Evolutionary conservation across 1,284 basidiomycete genomes (phyloP).

Genomic region (Sparassis latifolia): DNA sequence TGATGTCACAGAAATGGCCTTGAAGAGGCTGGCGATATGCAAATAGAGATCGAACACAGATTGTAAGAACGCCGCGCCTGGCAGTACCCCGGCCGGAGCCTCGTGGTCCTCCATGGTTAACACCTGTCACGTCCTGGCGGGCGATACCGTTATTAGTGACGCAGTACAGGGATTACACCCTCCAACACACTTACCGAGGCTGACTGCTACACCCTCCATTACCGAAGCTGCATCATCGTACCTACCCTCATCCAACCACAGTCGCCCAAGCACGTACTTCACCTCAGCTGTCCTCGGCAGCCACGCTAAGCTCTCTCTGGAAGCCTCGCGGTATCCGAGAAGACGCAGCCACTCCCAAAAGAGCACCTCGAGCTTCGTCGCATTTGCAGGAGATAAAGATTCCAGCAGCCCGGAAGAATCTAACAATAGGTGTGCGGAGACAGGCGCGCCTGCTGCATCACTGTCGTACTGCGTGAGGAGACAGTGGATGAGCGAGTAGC

Average conservation of each 20-base stretch:
- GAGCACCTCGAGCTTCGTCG: slow-evolving; percentile 59
- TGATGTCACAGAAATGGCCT: slow-evolving; percentile 44
- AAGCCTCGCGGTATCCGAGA: slow-evolving; percentile 58
- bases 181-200: slow-evolving; percentile 55
- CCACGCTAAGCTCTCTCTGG: slow-evolving; percentile 63
- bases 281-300: slow-evolving; percentile 73
- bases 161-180: slow-evolving; percentile 1
- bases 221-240: slow-evolving; percentile 67
- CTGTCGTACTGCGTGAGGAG: slow-evolving; percentile 51
- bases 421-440: slow-evolving; percentile 62
- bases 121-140: slow-evolving; percentile 44
- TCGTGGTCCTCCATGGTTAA: slow-evolving; percentile 56
- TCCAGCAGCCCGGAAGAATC: slow-evolving; percentile 58
- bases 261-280: slow-evolving; percentile 65
- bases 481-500: slow-evolving; percentile 67
- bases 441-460: slow-evolving; percentile 37
- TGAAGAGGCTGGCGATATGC: slow-evolving; percentile 72
- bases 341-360: slow-evolving; percentile 66
- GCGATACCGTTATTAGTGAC: slow-evolving; percentile 1
- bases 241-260: slow-evolving; percentile 65
- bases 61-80: slow-evolving; percentile 47
- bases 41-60: slow-evolving; percentile 72
- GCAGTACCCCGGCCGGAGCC: slow-evolving; percentile 57
- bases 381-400: slow-evolving; percentile 56
- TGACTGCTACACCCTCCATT: slow-evolving; percentile 73